These are phyloP conservation scores for Silene conica DNA, from an alignment of 148 eudicot species.

Conservation along the genomic window DNA sequence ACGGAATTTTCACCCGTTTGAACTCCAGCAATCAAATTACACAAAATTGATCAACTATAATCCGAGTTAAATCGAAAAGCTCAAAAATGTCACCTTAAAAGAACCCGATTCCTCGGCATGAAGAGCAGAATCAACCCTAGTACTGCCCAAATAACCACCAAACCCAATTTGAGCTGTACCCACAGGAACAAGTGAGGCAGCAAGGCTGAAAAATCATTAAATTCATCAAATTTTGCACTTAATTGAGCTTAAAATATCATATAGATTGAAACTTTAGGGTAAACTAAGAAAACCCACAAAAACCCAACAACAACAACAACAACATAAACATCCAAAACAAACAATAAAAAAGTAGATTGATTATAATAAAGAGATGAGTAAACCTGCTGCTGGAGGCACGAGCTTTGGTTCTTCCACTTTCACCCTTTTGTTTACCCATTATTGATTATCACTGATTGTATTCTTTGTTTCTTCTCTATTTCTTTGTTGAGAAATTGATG, in stretches of 20 bases:
- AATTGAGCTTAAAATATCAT: neutral
- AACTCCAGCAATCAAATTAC: neutral
- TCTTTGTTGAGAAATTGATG: neutral
- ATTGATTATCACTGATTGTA: neutral
- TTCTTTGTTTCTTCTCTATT: neutral
- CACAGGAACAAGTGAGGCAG: slow-evolving; percentile 77
- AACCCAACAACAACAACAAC: slow-evolving; percentile 6
- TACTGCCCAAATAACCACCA: slow-evolving; percentile 86
- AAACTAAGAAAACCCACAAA: neutral
- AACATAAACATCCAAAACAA: neutral
- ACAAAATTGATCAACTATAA: neutral
- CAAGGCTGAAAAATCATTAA: slow-evolving; percentile 42
- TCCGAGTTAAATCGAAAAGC: neutral
- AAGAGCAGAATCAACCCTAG: slow-evolving; percentile 60
- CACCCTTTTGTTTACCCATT: slow-evolving; percentile 93
- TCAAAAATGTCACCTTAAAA: slow-evolving; percentile 33
- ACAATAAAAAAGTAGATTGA: neutral
- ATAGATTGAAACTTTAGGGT: neutral
- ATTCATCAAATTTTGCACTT: neutral
- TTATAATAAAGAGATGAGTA: neutral
- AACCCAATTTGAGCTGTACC: slow-evolving; percentile 69
- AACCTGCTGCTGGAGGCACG: slow-evolving; percentile 98
- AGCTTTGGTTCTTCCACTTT: slow-evolving; percentile 72
- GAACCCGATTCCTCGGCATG: slow-evolving; percentile 45
- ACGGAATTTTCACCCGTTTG: neutral